Evolutionary conservation across 352 stramenopile species (phyloP).

Genomic region (Halophytophthora batemanensis): DNA sequence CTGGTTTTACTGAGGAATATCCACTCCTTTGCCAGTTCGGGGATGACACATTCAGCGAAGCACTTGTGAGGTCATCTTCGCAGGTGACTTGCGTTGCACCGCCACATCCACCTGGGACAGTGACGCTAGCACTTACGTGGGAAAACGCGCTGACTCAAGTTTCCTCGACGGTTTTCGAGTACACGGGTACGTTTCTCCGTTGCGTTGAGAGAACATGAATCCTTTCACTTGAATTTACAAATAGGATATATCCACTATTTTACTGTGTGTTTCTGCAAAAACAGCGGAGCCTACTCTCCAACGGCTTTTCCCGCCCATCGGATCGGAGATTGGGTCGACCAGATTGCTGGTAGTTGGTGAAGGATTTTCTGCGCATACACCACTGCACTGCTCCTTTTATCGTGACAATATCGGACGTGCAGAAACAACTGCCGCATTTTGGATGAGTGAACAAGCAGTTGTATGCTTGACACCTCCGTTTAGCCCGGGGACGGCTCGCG

Average conservation of each 20-base stretch:
- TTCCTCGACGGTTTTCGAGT: constrained; percentile 22
- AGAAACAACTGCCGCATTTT: constrained; percentile 16
- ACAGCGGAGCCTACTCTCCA: constrained; percentile 25
- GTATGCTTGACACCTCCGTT: constrained; percentile 24
- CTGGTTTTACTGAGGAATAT: constrained; percentile 24
- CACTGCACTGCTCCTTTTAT: constrained; percentile 21
- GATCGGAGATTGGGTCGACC: constrained; percentile 27
- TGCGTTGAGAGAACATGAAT: no score
- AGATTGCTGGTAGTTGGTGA: constrained; percentile 29
- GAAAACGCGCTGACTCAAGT: neutral
- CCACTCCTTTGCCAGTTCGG: constrained; percentile 35
- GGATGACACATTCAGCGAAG: constrained; percentile 3
- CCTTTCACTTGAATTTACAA: no score
- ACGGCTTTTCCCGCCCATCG: constrained; percentile 27
- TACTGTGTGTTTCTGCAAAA: constrained; percentile 4
- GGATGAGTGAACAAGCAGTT: constrained; percentile 14
- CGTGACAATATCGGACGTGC: neutral
- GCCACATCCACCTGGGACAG: constrained; percentile 8
- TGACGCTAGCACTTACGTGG: constrained; percentile 14
- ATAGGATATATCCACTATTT: no score
- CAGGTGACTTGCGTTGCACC: constrained; percentile 25
- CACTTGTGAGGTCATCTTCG: constrained; percentile 18
- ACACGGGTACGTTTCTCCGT: constrained; percentile 24
- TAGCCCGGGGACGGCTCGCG: constrained; percentile 8
- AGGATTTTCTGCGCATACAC: constrained; percentile 13